Evolutionary conservation across 2,329 filamentous ascomycete species (phyloP).

Genomic region (Xylaria sp.): DNA sequence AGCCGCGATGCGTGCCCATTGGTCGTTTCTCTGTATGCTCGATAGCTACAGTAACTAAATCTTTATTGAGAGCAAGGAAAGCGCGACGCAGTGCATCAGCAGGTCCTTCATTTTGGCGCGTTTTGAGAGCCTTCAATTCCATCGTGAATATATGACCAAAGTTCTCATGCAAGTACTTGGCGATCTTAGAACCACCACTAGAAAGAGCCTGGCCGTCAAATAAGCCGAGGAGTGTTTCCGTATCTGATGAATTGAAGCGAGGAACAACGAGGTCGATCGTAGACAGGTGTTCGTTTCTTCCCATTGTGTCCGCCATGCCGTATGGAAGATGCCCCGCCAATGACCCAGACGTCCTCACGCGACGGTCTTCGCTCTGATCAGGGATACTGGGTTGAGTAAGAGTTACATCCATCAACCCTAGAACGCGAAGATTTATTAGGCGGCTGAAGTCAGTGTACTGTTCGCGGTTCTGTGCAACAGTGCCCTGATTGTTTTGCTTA

Average conservation of each 20-base stretch:
- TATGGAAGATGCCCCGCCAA: constrained; percentile 90
- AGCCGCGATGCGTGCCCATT: constrained; percentile 74
- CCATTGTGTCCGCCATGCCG: constrained; percentile 96
- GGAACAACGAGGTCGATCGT: constrained; percentile 96
- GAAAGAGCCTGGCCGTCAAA: constrained; percentile 95
- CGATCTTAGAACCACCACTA: constrained; percentile 91
- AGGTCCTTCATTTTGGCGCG: constrained; percentile 76
- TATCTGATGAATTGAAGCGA: constrained; percentile 87
- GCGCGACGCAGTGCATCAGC: constrained; percentile 85
- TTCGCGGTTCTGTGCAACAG: constrained; percentile 68
- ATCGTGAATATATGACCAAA: constrained; percentile 86
- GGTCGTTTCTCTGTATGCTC: constrained; percentile 82
- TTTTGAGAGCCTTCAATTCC: constrained; percentile 80
- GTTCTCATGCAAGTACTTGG: constrained; percentile 96
- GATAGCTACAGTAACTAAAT: constrained; percentile 85
- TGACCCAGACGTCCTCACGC: constrained; percentile 97
- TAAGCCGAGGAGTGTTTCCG: constrained; percentile 90
- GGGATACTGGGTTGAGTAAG: constrained; percentile 92
- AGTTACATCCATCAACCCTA: constrained; percentile 98
- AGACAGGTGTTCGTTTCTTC: constrained; percentile 92
- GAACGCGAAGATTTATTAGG: constrained; percentile 82
- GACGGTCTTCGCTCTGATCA: constrained; percentile 92
- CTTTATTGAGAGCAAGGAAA: constrained; percentile 92
- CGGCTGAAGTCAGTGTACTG: constrained; percentile 90
- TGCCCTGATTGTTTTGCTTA: constrained; percentile 70